A percentile compares a stretch with the other conserved stretches of the same genome.
Conservation (phyloP, 352 stramenopile species). For the Globisporangium paddicum region DNA sequence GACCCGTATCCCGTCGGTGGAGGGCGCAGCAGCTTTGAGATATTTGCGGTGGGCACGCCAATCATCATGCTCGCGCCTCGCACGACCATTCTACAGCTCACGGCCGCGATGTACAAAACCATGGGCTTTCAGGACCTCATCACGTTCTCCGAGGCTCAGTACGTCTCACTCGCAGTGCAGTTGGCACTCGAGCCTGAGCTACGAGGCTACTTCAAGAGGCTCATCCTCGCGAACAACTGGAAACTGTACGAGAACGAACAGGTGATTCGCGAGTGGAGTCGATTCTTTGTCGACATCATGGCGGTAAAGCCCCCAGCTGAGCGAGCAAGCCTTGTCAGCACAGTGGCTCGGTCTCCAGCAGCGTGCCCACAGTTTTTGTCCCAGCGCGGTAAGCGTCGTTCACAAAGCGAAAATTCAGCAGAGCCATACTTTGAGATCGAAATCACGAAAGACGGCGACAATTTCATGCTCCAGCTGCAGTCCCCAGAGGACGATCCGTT, state of each 20-base stretch:
- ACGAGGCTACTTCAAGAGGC: constrained; percentile 9
- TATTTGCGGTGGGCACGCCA: constrained; percentile 54
- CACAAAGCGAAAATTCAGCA: background rate
- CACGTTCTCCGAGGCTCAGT: constrained; percentile 18
- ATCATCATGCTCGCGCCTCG: constrained; percentile 48
- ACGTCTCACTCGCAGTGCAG: constrained; percentile 17
- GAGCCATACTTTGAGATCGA: constrained; percentile 9
- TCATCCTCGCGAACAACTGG: constrained; percentile 26
- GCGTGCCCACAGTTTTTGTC: background rate
- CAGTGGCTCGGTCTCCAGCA: background rate
- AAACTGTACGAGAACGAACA: constrained; percentile 29
- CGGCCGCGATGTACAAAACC: constrained; percentile 47
- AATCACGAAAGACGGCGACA: background rate
- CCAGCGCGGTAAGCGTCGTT: background rate
- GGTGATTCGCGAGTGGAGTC: constrained; percentile 41
- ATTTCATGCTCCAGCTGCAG: background rate
- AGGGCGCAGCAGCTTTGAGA: constrained; percentile 49
- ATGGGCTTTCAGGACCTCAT: constrained; percentile 40
- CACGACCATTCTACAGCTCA: constrained; percentile 62
- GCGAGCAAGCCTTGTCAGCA: background rate
- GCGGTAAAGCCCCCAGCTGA: constrained; percentile 5
- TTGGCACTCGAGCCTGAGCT: constrained; percentile 26
- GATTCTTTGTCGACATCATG: constrained; percentile 26
- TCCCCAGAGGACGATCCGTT: constrained; percentile 21
- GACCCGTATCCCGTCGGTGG: constrained; percentile 66